Percentiles rank a stretch among this genome's conserved stretches.
Evolutionary conservation across 1,139 yeast species (phyloP).

Genomic region (Blastobotrys capitulatus): DNA sequence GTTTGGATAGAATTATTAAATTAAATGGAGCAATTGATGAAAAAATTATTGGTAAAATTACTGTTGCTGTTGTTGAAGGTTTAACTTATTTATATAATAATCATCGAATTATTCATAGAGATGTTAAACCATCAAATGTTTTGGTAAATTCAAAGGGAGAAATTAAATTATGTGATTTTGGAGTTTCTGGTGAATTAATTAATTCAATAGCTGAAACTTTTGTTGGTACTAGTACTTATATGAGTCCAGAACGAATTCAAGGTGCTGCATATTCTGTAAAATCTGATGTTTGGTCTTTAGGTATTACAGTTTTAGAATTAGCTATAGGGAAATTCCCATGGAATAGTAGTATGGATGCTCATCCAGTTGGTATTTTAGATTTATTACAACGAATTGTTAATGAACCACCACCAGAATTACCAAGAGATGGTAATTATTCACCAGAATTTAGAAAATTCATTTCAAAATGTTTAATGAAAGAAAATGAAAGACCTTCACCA

Average conservation of each 20-base stretch:
- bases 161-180: conserved; percentile 86
- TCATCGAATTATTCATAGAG: conserved; percentile 87
- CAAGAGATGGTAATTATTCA: conserved; percentile 38
- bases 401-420: conserved; percentile 79
- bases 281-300: conserved; percentile 96
- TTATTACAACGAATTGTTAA: conserved; percentile 86
- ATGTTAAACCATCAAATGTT: conserved; percentile 87
- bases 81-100: conserved; percentile 71
- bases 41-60: conserved; percentile 63
- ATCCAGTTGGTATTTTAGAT: conserved; percentile 74
- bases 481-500: conserved; percentile 56
- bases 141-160: conserved; percentile 73
- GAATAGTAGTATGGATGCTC: conserved; percentile 30
- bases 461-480: conserved; percentile 66
- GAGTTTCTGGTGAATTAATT: conserved; percentile 85
- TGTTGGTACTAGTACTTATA: conserved; percentile 95
- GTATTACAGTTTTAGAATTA: conserved; percentile 80
- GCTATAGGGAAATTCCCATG: conserved; percentile 77
- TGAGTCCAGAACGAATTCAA: conserved; percentile 97
- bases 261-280: conserved; percentile 90
- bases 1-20: conserved; percentile 70
- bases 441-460: conserved; percentile 55
- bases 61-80: conserved; percentile 75
- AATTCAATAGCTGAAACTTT: conserved; percentile 94
- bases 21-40: conserved; percentile 54